Evolutionary conservation across 441 rosid genomes (phyloP).

Genomic region (Arabidopsis lyrata): DNA sequence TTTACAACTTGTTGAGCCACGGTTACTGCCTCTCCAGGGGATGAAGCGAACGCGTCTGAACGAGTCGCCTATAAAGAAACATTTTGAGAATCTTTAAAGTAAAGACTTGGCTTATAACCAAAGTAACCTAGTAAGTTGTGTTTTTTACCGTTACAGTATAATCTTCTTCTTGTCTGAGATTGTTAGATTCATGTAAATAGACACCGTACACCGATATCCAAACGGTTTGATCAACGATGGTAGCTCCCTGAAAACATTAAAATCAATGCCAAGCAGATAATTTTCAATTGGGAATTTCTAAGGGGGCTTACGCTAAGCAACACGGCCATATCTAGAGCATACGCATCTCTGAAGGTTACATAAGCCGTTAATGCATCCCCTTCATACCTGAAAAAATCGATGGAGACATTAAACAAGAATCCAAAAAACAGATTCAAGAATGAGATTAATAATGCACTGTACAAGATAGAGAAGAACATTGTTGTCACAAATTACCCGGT

Average conservation of each 20-base stretch:
- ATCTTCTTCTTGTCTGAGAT: conserved; percentile 50
- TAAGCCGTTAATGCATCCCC: conserved; percentile 72
- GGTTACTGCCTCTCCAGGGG: conserved; percentile 72
- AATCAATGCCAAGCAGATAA: neutral
- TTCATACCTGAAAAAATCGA: conserved; percentile 53
- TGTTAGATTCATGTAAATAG: conserved; percentile 56
- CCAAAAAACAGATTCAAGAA: conserved; percentile 2
- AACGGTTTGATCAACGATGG: conserved; percentile 73
- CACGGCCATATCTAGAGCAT: conserved; percentile 80
- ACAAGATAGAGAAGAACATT: conserved; percentile 1
- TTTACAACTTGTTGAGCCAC: conserved; percentile 66
- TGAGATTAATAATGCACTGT: neutral
- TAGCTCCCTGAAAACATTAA: conserved; percentile 72
- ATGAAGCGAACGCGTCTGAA: conserved; percentile 52
- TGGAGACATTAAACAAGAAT: conserved; percentile 13
- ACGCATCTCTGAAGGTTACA: conserved; percentile 77
- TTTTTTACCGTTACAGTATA: conserved; percentile 47
- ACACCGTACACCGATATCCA: conserved; percentile 69
- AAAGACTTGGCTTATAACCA: neutral
- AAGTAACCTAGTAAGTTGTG: neutral
- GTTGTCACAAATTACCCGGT: conserved; percentile 52
- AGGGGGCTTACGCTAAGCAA: conserved; percentile 75
- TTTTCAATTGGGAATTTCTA: neutral
- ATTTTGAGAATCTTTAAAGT: conserved; percentile 6
- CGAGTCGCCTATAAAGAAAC: conserved; percentile 51